Percentiles rank a stretch among this genome's conserved stretches.
Conservation (phyloP, 1,139 yeast species). For the Hansenula sp. region DNA sequence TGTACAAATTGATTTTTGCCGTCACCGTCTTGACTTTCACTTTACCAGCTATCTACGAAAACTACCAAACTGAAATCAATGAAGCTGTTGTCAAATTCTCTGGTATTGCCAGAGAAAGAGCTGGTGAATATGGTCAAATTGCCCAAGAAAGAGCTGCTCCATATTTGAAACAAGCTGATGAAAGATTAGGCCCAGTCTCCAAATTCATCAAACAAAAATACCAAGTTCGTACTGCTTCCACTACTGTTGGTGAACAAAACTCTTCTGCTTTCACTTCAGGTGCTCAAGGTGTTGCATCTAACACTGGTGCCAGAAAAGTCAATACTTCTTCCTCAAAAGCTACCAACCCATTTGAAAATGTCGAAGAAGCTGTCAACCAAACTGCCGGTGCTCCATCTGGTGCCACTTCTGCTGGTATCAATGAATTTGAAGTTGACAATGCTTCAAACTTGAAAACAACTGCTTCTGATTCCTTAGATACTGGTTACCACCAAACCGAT, state of each 20-base stretch:
- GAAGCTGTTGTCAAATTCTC: conserved; percentile 58
- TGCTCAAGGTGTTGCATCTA: conserved; percentile 19
- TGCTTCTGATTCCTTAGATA: conserved; percentile 22
- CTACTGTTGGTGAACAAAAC: conserved; percentile 52
- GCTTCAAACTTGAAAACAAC: conserved; percentile 24
- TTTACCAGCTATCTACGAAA: conserved; percentile 69
- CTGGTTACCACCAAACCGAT: conserved; percentile 30
- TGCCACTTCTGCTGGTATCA: background rate
- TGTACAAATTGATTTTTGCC: conserved; percentile 61
- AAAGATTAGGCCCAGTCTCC: conserved; percentile 61
- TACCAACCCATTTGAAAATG: conserved; percentile 6
- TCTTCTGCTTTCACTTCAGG: conserved; percentile 24
- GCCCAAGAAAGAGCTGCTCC: conserved; percentile 55
- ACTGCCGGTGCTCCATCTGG: conserved; percentile 1
- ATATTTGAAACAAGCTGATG: conserved; percentile 37
- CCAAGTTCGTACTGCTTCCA: conserved; percentile 64
- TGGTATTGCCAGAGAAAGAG: conserved; percentile 52
- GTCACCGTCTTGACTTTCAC: conserved; percentile 66
- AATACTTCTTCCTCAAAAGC: background rate
- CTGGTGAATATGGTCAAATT: conserved; percentile 43
- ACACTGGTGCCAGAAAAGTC: conserved; percentile 15
- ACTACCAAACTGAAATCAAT: conserved; percentile 79
- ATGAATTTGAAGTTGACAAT: conserved; percentile 33
- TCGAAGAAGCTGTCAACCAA: conserved; percentile 20
- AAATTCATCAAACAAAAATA: conserved; percentile 58